Conservation (phyloP, 2,329 filamentous ascomycete genomes). For the Teratosphaeria nubilosa region DNA sequence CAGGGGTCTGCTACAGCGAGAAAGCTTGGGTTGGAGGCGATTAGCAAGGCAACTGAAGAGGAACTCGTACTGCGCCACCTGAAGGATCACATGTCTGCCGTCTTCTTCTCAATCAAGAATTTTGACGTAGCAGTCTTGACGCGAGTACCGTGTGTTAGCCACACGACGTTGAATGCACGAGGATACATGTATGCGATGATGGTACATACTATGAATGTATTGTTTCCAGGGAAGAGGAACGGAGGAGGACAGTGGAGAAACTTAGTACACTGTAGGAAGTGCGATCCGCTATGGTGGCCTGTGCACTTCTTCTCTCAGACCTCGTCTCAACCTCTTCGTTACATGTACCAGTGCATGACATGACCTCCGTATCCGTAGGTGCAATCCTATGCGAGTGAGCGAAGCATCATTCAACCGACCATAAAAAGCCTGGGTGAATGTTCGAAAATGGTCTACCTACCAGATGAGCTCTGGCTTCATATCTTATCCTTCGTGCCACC, state of each 20-base stretch:
- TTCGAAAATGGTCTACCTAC: constrained; percentile 6
- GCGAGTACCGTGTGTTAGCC: background rate
- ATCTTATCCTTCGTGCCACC: constrained; percentile 6
- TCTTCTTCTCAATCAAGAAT: background rate
- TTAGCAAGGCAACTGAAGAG: background rate
- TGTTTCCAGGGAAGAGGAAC: too few species aligned
- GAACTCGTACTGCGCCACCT: background rate
- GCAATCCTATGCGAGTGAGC: background rate
- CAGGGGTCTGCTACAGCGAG: background rate
- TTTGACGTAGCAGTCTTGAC: background rate
- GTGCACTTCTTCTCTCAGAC: background rate
- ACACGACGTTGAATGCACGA: background rate
- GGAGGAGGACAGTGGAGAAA: too few species aligned
- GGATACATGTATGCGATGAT: background rate
- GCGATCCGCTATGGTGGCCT: background rate
- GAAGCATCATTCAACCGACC: background rate
- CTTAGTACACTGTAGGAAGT: too few species aligned
- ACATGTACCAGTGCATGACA: background rate
- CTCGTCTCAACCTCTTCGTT: background rate
- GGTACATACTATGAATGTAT: too few species aligned
- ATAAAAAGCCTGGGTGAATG: background rate
- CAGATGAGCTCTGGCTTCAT: constrained; percentile 17
- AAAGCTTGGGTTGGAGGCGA: background rate
- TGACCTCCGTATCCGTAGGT: background rate
- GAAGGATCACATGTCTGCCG: background rate